Base-by-base conservation (phyloP, 371 early-diverging fungal species). In the Haplosporangium sp. region DNA sequence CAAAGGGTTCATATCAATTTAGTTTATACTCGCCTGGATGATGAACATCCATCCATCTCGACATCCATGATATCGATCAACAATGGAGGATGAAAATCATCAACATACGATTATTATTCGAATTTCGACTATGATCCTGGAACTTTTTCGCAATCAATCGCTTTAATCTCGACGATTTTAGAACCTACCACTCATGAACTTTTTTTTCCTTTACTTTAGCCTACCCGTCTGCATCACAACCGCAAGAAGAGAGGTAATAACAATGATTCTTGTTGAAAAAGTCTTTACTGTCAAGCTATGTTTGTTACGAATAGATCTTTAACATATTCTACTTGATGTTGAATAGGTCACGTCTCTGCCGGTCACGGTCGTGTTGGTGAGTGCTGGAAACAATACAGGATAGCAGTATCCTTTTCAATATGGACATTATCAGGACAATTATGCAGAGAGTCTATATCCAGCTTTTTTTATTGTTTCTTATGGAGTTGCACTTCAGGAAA, bases 321-420 rank as follows among this genome's bases (percentile, higher is more conserved):
- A 27, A 55, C 17, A 34, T 15, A 20, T 55, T 55, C 35, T 27
- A 20, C 2, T 52, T 34, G 4, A 34, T 34, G 13, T 39, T 50
- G 27, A 56, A 55, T 65, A 65, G 65, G 96, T 81, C 94, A 96
- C 92, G 96, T 96, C 84, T 94, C 94, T 66, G 94, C 94, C 90
- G 96, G 96, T 89, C 95, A 96, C 92, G 96, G 96, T 90, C 94
- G 96, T 88, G 88, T 95, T 83, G 94, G 86, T 86, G 74, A 72
- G 84, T 86, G 44, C 17, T 20, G 66, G 47, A 44, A 52, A 40
- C 4, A n/a, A 20, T 27, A 50, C 50, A 50, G 50, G 50, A 50
- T 27, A 27, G 27, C 27, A 27, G 27, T 27, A 27, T 1, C 27
- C 27, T 27, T 27, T 27, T 27, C 1, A 27, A 42, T 42, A 42